phyloP scores from a whole-genome alignment of 352 stramenopile genomes.

The Phytophthora ramorum region DNA sequence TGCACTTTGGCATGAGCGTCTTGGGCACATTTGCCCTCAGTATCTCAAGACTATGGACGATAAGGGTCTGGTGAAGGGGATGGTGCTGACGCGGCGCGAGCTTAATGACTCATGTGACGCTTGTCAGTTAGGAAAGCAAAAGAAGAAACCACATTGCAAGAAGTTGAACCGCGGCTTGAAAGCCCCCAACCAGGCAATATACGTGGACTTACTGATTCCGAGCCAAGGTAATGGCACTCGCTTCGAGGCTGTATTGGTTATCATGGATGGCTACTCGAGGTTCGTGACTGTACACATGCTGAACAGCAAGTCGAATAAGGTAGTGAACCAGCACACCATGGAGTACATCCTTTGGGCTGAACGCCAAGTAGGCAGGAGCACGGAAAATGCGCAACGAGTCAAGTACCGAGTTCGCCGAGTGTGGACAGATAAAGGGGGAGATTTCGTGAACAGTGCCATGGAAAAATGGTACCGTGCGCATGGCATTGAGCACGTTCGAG shows the following conservation, averaged over 20 bases:
- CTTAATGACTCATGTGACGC: constrained; percentile 1
- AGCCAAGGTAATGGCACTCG: constrained; percentile 11
- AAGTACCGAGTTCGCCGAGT: background rate
- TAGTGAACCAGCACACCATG: too few species aligned
- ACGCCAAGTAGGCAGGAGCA: background rate
- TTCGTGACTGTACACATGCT: constrained; percentile 4
- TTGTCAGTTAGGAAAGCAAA: constrained; percentile 12
- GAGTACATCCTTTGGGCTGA: too few species aligned
- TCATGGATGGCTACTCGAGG: constrained; percentile 10
- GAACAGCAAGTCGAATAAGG: background rate
- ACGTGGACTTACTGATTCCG: constrained; percentile 7
- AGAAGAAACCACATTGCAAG: constrained; percentile 8
- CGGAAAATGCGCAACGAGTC: too few species aligned
- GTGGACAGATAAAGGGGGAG: background rate
- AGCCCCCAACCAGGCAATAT: background rate
- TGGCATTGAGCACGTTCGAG: background rate
- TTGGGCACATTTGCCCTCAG: constrained; percentile 9
- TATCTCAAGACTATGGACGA: constrained; percentile 12
- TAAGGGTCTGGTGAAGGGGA: constrained; percentile 5
- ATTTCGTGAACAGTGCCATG: background rate
- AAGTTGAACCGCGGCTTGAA: constrained; percentile 1
- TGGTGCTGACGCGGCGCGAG: constrained; percentile 3
- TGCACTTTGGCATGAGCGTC: constrained; percentile 4
- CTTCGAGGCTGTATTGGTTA: constrained; percentile 1
- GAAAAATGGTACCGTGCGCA: background rate